These are phyloP conservation scores for Trichoderma hamatum DNA, from an alignment of 2,329 filamentous ascomycete species.

Conservation along the genomic window DNA sequence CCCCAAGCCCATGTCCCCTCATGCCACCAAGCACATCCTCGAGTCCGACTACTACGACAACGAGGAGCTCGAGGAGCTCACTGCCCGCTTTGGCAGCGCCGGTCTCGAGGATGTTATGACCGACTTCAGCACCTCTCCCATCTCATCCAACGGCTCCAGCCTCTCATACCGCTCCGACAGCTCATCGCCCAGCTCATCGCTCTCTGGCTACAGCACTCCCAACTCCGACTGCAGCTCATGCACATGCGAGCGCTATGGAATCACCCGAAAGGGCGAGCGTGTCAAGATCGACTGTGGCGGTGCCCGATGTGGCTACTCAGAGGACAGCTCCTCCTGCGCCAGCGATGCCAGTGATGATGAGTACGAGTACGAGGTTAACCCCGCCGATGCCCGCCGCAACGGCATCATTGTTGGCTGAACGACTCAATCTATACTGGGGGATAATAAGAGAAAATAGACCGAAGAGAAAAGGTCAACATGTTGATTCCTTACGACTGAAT, in stretches of 20 bases:
- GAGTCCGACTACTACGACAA: slow-evolving; percentile 75
- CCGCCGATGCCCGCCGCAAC: slow-evolving; percentile 61
- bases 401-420: slow-evolving; percentile 60
- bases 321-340: slow-evolving; percentile 64
- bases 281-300: slow-evolving; percentile 97
- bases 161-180: slow-evolving; percentile 74
- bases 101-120: slow-evolving; percentile 60
- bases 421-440: not conserved
- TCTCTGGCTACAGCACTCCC: slow-evolving; percentile 78
- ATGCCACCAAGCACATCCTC: slow-evolving; percentile 85
- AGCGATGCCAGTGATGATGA: slow-evolving; percentile 62
- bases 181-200: slow-evolving; percentile 72
- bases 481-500: slow-evolving; percentile 41
- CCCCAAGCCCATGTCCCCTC: slow-evolving; percentile 85
- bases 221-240: slow-evolving; percentile 77
- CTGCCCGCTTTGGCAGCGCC: slow-evolving; percentile 68
- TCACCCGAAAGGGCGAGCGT: slow-evolving; percentile 88
- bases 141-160: slow-evolving; percentile 70
- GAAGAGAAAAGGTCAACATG: slow-evolving; percentile 38
- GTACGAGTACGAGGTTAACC: slow-evolving; percentile 49
- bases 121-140: slow-evolving; percentile 60
- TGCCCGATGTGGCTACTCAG: slow-evolving; percentile 81
- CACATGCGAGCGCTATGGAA: slow-evolving; percentile 94
- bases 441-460: slow-evolving; percentile 28
- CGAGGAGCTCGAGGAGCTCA: slow-evolving; percentile 77